phyloP scores from a whole-genome alignment of 2,329 filamentous ascomycete genomes.

The Ophidiomyces ophidiicola region DNA sequence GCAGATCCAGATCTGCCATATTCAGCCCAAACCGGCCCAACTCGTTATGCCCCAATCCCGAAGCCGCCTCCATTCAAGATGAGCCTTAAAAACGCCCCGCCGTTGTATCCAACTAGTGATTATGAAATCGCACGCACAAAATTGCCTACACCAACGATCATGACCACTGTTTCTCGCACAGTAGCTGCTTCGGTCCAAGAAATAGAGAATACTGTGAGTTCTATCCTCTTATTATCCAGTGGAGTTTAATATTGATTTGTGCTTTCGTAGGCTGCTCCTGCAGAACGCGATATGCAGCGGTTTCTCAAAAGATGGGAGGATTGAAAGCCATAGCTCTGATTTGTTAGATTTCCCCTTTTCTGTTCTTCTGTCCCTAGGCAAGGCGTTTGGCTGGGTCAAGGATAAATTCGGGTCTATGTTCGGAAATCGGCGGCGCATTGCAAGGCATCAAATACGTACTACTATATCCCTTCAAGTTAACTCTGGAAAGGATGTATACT shows the following conservation, averaged over 20 bases:
- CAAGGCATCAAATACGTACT: neutral
- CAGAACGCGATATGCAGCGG: constrained; percentile 43
- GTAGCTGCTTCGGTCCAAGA: constrained; percentile 40
- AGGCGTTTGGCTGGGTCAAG: too few species aligned
- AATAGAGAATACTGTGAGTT: constrained; percentile 48
- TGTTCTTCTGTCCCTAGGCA: neutral
- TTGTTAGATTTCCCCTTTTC: neutral
- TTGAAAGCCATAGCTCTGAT: constrained; percentile 22
- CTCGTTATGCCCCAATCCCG: constrained; percentile 51
- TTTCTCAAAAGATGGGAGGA: constrained; percentile 50
- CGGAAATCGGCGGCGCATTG: neutral
- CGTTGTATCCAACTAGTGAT: constrained; percentile 44
- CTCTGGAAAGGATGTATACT: neutral
- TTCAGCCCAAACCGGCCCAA: constrained; percentile 44
- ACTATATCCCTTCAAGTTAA: neutral
- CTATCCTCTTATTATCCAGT: too few species aligned
- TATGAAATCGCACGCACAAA: constrained; percentile 42
- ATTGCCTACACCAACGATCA: constrained; percentile 35
- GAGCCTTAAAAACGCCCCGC: constrained; percentile 39
- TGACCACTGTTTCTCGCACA: constrained; percentile 40
- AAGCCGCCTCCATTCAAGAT: constrained; percentile 48
- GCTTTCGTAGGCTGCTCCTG: constrained; percentile 45
- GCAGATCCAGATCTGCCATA: constrained; percentile 37
- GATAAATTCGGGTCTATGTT: neutral
- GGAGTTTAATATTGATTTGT: constrained; percentile 11